Evolutionary conservation across 768 basidiomycete species (phyloP).

Genomic region (Suillus subluteus): DNA sequence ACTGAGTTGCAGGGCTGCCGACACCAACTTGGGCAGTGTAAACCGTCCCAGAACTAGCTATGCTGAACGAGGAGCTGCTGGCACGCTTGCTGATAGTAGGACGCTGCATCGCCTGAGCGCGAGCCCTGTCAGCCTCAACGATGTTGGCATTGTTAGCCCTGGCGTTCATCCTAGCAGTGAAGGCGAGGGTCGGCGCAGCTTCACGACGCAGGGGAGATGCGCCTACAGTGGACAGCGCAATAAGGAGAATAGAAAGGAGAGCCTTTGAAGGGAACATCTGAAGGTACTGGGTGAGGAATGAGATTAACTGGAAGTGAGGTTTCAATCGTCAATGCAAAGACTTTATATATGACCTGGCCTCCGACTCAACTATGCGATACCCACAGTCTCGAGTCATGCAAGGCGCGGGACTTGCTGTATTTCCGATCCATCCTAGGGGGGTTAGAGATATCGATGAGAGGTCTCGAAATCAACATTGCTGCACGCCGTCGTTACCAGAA

Average conservation of each 20-base stretch:
- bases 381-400: too few species aligned
- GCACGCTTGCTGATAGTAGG: constrained; percentile 13
- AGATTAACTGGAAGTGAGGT: constrained; percentile 6
- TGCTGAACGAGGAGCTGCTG: constrained; percentile 4
- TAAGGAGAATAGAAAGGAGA: constrained; percentile 17
- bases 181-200: constrained; percentile 15
- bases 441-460: background rate
- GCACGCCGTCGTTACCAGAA: background rate
- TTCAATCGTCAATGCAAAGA: background rate
- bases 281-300: background rate
- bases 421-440: background rate
- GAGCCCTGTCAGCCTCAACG: constrained; percentile 24
- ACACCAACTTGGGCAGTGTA: constrained; percentile 34
- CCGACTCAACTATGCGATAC: constrained; percentile 5
- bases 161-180: constrained; percentile 20
- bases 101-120: constrained; percentile 19
- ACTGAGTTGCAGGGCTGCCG: constrained; percentile 29
- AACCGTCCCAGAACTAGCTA: constrained; percentile 21
- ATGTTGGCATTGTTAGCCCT: constrained; percentile 13
- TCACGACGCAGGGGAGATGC: constrained; percentile 19
- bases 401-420: background rate
- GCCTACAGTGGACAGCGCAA: constrained; percentile 18
- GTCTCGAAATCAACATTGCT: background rate
- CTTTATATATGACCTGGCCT: constrained; percentile 6
- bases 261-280: constrained; percentile 21